Conservation (phyloP, 2,329 filamentous ascomycete species). For the Neonectria ditissima region DNA sequence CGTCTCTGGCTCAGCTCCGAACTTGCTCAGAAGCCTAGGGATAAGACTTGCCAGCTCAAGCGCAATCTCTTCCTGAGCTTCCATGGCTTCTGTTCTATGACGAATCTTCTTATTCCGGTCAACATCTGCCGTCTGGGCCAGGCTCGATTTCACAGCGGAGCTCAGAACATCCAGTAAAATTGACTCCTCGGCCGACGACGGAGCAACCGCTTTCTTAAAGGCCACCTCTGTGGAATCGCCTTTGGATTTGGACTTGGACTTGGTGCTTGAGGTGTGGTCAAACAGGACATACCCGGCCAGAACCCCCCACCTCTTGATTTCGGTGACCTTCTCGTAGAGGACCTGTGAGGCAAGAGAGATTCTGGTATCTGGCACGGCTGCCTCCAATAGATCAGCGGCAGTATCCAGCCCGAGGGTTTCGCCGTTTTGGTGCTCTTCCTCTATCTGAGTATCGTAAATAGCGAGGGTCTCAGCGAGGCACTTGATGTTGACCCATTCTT, state of each 20-base stretch:
- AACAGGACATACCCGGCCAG: conserved; percentile 91
- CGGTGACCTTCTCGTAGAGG: conserved; percentile 83
- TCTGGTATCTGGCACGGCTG: conserved; percentile 78
- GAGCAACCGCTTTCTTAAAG: conserved; percentile 79
- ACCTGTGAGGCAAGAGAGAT: conserved; percentile 88
- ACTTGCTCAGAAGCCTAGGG: conserved; percentile 90
- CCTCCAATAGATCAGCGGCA: conserved; percentile 68
- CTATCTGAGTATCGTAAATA: conserved; percentile 80
- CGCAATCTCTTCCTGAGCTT: conserved; percentile 82
- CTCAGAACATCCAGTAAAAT: conserved; percentile 90
- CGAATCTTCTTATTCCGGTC: conserved; percentile 69
- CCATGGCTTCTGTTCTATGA: conserved; percentile 72
- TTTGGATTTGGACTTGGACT: conserved; percentile 61
- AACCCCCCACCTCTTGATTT: conserved; percentile 88
- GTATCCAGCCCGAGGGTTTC: conserved; percentile 61
- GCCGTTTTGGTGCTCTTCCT: conserved; percentile 64
- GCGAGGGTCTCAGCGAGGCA: conserved; percentile 86
- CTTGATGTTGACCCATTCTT: conserved; percentile 92
- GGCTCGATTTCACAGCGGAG: conserved; percentile 79
- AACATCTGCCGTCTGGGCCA: conserved; percentile 75
- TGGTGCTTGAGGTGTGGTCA: conserved; percentile 81
- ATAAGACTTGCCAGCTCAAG: conserved; percentile 82
- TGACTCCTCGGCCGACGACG: conserved; percentile 81
- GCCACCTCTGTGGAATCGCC: conserved; percentile 67
- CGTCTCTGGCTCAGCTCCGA: conserved; percentile 87